Base-by-base conservation (phyloP, 495 filamentous ascomycete species). In the Hypoxylon cercidicola region DNA sequence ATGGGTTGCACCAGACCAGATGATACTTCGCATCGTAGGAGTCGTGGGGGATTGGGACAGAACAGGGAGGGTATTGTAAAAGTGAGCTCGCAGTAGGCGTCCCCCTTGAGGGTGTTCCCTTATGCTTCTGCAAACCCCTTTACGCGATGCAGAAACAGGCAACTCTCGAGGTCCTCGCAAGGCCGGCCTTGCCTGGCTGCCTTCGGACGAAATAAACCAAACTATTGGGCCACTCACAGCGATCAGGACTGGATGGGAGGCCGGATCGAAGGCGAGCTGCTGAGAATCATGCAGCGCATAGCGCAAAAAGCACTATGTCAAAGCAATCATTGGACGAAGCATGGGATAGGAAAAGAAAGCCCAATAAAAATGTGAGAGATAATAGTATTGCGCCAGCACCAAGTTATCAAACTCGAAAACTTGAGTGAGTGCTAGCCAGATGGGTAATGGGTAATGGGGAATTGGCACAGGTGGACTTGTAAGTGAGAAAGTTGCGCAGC, bases 191-290 rank as follows among this genome's bases (percentile, higher is more conserved):
- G 43, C 20, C 43, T 48, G 40, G 41, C 18, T 25, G 48, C 19
- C 13, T 44, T 39, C n/a, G 45, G 37, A 59, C 45, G 25, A 44
- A 62, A 60, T 41, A 46, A 54, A 37, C 49, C 47, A 44, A 43
- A 62, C 54, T 58, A 59, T 68, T 68, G 64, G 64, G 58, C 64
- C 64, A 68, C 54, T 68, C 58, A 67, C 58, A 60, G 57, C 54
- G 54, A 58, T 50, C 61, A 46, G 51, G 57, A 41, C 57, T 60
- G 49, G 39, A 54, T 71, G 61, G 62, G 62, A 52, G 62, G 63
- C 41, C 57, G 62, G 54, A 60, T 73, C 64, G 44, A 66, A 64
- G 68, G 60, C 55, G 58, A 64, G 47, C 18, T 47, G 58, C 51
- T 63, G 32, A 73, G 47, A 40, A 61, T 55, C 46, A 50, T 55